Evolutionary conservation across 108 stramenopile species (phyloP).

Genomic region (Aurantiochytrium sp.): DNA sequence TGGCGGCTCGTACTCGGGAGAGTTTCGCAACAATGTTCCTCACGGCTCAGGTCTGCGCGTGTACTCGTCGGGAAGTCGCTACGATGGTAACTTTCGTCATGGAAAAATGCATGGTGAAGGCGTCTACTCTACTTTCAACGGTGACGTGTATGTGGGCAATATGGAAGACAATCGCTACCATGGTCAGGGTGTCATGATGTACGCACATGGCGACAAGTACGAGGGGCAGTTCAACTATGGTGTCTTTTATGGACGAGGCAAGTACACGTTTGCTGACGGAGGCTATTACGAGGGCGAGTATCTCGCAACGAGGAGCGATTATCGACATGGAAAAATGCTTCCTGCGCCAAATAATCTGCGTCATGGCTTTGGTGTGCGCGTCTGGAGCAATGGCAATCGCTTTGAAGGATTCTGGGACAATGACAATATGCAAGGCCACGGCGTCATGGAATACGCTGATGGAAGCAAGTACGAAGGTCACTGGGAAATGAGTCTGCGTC

Average conservation of each 20-base stretch:
- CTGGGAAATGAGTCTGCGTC: neutral
- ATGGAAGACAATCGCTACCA: neutral
- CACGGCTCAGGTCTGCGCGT: neutral
- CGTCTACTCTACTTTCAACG: neutral
- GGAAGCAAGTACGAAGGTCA: neutral
- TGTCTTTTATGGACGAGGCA: neutral
- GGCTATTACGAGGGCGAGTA: constrained; percentile 11
- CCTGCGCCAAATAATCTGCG: neutral
- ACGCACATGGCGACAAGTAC: constrained; percentile 11
- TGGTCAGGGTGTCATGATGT: constrained; percentile 1
- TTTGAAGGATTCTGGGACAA: neutral
- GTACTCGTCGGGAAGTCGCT: neutral
- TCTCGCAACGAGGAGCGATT: neutral
- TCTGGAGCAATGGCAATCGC: neutral
- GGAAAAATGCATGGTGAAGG: constrained; percentile 12
- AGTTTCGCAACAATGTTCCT: neutral
- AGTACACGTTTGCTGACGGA: neutral
- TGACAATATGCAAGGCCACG: neutral
- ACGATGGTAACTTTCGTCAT: neutral
- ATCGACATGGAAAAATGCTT: neutral
- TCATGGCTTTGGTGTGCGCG: neutral
- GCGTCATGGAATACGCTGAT: neutral
- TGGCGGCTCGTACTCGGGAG: neutral
- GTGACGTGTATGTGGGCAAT: neutral
- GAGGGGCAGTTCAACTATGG: neutral